Base-by-base conservation (phyloP, 192 early-diverging fungal genomes). In the Bifiguratus adelaidae region DNA sequence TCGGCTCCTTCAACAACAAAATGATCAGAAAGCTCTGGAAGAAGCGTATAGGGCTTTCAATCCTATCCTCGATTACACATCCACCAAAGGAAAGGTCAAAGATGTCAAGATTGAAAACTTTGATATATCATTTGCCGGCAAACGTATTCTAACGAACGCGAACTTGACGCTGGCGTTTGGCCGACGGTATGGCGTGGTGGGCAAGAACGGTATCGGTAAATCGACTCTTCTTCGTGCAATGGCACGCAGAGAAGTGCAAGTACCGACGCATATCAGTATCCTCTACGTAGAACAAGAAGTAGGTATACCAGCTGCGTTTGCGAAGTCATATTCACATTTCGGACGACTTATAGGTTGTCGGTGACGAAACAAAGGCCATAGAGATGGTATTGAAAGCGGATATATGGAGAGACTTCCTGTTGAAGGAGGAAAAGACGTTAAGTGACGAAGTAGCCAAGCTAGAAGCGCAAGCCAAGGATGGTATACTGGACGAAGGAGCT, bases 251-350 rank as follows among this genome's bases (percentile, higher is more conserved):
- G 96, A 99, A 64, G 66, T 99, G 50, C 68, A 70, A 12, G 76
- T 94, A 13, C 91, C 93, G 24, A 73, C 77, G 0, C 91, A 99
- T 58, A 93, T 99, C 52, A 80, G 83, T 44, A 85, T 99, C 50
- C 65, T 97, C 48, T 90, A 97, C 72, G 96, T 99, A 33, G 96
- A 99, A 56, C 96, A 99, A 58, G 96, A 99, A 65, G 83, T 82
- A 68, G 55, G 11, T 44, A 12, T 7, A 36, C 18, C 24, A 0
- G 15, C 18, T 41, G 50, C 21, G 9, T 16, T 35, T 8, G n/a
- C n/a, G n/a, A n/a, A n/a, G n/a, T 29, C 46, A 38, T 30, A 32
- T 53, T 29, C 27, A 55, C 20, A 34, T 1, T 7, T 36, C 22
- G 2, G 41, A 48, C 13, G 22, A 5, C 5, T 19, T 26, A 6